Base-by-base conservation (phyloP, 2,329 filamentous ascomycete species). In the Fusarium tricinctum region DNA sequence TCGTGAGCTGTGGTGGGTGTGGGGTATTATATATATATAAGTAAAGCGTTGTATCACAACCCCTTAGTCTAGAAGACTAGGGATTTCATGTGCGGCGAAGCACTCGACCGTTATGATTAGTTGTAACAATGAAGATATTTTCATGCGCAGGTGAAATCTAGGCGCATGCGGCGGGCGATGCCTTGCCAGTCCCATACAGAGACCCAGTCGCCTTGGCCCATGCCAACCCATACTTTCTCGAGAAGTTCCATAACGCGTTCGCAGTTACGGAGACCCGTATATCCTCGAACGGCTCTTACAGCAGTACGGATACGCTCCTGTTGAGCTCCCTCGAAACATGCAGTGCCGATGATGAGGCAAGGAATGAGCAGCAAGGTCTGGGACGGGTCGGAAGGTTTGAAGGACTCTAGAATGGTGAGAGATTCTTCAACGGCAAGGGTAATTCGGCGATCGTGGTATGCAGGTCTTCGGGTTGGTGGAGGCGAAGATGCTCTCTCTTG, bases 151-250 rank as follows among this genome's bases (percentile, higher is more conserved):
- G 88, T 78, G 69, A 89, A 89, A 75, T 89, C 85, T 35, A 89
- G 80, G 0, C 80, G 82, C 76, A 88, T 82, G 9, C 79, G 73
- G 53, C 80, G 77, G 2, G 87, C 87, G 28, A 89, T 81, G 5
- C 80, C 79, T 64, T 89, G 87, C 88, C 88, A 90, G 74, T 91
- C 88, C 88, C 88, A 91, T 9, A 86, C 86, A 19, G 82, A 81
- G 26, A 81, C 70, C 84, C 86, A 89, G 49, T 89, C 85, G 20
- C 84, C 86, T 12, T 77, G 75, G 26, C 85, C 85, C 86, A 90
- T 89, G 22, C 86, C 79, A 22, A 80, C 76, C 88, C 88, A 90
- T 5, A 90, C 80, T 68, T 86, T 83, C 67, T 88, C 84, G 14
- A 90, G 81, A 2, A 90, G 76, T 61, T 86, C 79, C 17, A 79